These are phyloP conservation scores for Arabis hirsuta DNA, from an alignment of 345 rosid species.

Conservation along the genomic window DNA sequence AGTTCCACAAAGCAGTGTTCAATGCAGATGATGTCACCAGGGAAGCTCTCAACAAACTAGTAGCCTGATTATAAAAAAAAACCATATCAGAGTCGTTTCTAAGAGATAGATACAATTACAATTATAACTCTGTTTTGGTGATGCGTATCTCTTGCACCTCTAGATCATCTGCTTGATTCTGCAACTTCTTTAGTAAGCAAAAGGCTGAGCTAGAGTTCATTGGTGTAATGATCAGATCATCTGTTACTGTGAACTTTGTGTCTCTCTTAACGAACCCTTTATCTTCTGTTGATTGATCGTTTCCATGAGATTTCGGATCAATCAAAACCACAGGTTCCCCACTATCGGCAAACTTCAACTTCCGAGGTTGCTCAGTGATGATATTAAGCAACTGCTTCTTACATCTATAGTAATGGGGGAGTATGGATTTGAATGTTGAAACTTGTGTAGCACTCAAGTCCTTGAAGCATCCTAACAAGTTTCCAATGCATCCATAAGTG, in stretches of 20 bases:
- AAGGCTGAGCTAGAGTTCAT: not conserved
- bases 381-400: not conserved
- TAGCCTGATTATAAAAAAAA: too few relatives aligned
- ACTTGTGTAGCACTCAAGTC: not conserved
- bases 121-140: not conserved
- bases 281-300: not conserved
- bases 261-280: not conserved
- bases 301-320: slow-evolving; percentile 5
- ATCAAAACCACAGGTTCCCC: not conserved
- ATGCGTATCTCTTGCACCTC: slow-evolving; percentile 11
- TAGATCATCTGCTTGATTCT: not conserved
- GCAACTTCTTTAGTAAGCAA: slow-evolving; percentile 9
- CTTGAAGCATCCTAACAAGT: not conserved
- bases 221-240: not conserved
- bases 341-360: too few relatives aligned
- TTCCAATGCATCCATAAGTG: too few relatives aligned
- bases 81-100: too few relatives aligned
- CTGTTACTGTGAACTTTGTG: not conserved
- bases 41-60: slow-evolving; percentile 25
- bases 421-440: not conserved
- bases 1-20: slow-evolving; percentile 28
- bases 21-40: slow-evolving; percentile 24
- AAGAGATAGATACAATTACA: too few relatives aligned
- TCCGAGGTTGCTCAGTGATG: not conserved
- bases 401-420: slow-evolving; percentile 2